phyloP scores from a whole-genome alignment of 148 eudicot genomes.

The Amaranthus cruentus region DNA sequence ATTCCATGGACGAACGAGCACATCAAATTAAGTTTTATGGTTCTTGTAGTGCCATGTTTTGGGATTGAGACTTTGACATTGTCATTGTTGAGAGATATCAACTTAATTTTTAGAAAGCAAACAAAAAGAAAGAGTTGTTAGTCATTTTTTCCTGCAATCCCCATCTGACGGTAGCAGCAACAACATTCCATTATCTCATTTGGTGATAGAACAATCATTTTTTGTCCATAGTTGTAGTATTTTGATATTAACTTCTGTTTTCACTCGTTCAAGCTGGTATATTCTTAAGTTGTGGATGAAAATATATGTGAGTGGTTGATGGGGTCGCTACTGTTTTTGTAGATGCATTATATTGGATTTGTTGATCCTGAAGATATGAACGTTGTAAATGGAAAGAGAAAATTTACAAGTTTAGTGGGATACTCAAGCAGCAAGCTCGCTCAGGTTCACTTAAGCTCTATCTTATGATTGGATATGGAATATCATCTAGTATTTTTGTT shows the following conservation, averaged over 20 bases:
- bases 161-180: too few species aligned
- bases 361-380: conserved; percentile 97
- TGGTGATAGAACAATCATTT: too few species aligned
- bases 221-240: too few species aligned
- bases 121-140: too few species aligned
- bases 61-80: too few species aligned
- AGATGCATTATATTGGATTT: conserved; percentile 93
- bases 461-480: neutral
- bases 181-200: too few species aligned
- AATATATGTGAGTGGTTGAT: neutral
- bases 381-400: conserved; percentile 64
- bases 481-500: neutral
- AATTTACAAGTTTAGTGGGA: conserved; percentile 75
- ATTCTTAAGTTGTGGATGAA: neutral
- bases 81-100: too few species aligned
- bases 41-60: too few species aligned
- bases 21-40: too few species aligned
- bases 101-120: too few species aligned
- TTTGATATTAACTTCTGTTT: neutral
- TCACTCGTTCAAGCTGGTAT: neutral
- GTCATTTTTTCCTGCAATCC: too few species aligned
- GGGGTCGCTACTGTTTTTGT: conserved; percentile 13
- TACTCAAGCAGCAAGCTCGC: conserved; percentile 92
- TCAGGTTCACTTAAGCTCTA: conserved; percentile 48
- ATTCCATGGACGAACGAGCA: too few species aligned